Evolutionary conservation across 495 filamentous ascomycete species (phyloP), one percentile per base, ranked within the genome.

Genomic region (Aspergillus nidulans): DNA sequence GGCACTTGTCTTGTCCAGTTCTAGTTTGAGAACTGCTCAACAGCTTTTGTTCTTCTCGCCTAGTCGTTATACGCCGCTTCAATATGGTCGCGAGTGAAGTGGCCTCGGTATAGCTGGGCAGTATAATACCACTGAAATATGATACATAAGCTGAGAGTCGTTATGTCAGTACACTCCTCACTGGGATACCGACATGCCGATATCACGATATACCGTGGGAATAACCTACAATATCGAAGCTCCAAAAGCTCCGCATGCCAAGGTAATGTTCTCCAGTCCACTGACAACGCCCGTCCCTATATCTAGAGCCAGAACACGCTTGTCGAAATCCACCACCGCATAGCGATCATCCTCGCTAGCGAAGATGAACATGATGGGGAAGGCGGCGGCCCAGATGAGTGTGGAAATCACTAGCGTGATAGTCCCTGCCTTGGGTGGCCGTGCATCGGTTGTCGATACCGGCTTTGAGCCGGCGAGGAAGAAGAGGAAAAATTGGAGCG

Each of bases 291-390:
- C 30, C 30, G 15, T 6, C 10, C 30, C 30, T 2, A 34, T 2
- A 6, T 34, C 30, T 12, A 34, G 4, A 12, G n/a, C 3, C 13
- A 41, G 8, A 15, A 15, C 32, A 16, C 48, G 32, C 20, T 51
- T 51, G 7, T 41, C 18, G 10, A 26, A n/a, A 20, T 41, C 21
- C 12, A 51, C 8, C 19, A 41, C 48, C 4, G 23, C n/a, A 26
- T 51, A 51, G 8, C 2, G 18, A 20, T 26, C 20, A 16, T 41
- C 34, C 8, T 41, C 32, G 21, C 48, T 51, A 21, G 8, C n/a
- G 12, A 51, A 51, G 3, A n/a, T 6, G 48, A 51, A 51, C 32
- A 51, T 51, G 32, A 51, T 19, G 20, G 36, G 19, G n/a, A 51
- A 51, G 6, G 48, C 48, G 39, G 48, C 32, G 18, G 15, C 34